Conservation (phyloP, 345 rosid species). For the Mercurialis annua region DNA sequence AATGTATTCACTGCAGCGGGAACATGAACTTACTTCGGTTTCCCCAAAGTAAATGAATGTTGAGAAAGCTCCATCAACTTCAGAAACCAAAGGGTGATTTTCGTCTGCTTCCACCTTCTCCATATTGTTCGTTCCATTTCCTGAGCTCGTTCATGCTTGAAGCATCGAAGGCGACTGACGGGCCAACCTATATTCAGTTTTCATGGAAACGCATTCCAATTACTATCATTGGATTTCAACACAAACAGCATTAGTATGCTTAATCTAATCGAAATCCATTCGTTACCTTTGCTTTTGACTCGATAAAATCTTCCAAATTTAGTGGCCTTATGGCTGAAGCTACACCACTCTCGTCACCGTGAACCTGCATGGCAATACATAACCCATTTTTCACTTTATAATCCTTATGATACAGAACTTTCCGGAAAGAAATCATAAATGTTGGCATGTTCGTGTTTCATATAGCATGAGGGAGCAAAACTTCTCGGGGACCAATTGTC, state of each 20-base stretch:
- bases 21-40: not conserved
- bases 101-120: constrained; percentile 90
- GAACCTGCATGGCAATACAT: constrained; percentile 34
- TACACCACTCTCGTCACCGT: constrained; percentile 26
- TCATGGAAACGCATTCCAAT: not conserved
- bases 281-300: constrained; percentile 81
- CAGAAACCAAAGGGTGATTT: constrained; percentile 86
- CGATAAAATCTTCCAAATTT: constrained; percentile 71
- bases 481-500: not conserved
- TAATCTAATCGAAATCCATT: not conserved
- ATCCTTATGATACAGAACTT: not conserved
- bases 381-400: not conserved
- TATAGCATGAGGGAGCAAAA: not conserved
- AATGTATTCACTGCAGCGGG: not conserved
- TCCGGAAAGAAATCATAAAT: not conserved
- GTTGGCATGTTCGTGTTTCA: not conserved
- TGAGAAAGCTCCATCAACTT: constrained; percentile 10
- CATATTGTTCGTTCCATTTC: constrained; percentile 98
- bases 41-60: not conserved
- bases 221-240: not conserved
- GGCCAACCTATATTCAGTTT: constrained; percentile 61
- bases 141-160: constrained; percentile 91
- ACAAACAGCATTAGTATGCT: not conserved
- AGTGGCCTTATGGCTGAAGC: constrained; percentile 56
- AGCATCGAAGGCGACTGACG: constrained; percentile 85